Percentiles rank a stretch among this genome's conserved stretches.
Evolutionary conservation across 2,329 filamentous ascomycete species (phyloP).

Genomic region (Dactylellina cionopaga): DNA sequence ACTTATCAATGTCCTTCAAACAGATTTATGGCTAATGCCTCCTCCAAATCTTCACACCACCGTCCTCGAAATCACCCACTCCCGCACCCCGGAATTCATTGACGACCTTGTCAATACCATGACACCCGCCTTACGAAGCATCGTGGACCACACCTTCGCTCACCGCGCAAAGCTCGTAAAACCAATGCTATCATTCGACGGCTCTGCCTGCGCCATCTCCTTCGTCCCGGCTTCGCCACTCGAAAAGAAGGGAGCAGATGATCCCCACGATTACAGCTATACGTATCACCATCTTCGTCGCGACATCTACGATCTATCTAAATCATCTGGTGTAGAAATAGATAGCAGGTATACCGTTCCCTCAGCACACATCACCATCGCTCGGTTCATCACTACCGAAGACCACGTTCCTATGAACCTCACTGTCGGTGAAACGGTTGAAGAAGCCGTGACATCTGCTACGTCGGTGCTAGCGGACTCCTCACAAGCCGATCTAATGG

Average conservation of each 20-base stretch:
- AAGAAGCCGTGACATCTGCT: conserved; percentile 58
- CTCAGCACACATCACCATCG: conserved; percentile 88
- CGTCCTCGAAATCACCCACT: conserved; percentile 83
- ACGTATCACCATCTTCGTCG: conserved; percentile 90
- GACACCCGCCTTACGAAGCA: conserved; percentile 65
- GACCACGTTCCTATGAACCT: conserved; percentile 67
- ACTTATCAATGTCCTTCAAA: not conserved
- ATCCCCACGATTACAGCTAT: conserved; percentile 66
- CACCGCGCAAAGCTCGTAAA: conserved; percentile 72
- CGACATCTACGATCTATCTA: conserved; percentile 75
- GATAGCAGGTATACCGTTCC: conserved; percentile 86
- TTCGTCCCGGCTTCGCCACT: conserved; percentile 77
- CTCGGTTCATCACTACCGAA: conserved; percentile 75
- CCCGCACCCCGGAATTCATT: conserved; percentile 76
- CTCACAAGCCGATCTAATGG: conserved; percentile 55
- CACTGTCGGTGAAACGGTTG: conserved; percentile 59
- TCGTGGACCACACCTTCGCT: conserved; percentile 72
- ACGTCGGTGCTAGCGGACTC: conserved; percentile 42
- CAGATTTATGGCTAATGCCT: conserved; percentile 89
- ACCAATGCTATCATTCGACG: conserved; percentile 83
- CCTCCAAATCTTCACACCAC: conserved; percentile 82
- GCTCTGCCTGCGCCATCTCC: conserved; percentile 83
- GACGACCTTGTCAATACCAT: conserved; percentile 70
- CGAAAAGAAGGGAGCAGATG: conserved; percentile 13
- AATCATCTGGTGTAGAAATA: conserved; percentile 73